Evolutionary conservation across 768 basidiomycete species (phyloP).

Genomic region (Pleurotus tuber-regium): DNA sequence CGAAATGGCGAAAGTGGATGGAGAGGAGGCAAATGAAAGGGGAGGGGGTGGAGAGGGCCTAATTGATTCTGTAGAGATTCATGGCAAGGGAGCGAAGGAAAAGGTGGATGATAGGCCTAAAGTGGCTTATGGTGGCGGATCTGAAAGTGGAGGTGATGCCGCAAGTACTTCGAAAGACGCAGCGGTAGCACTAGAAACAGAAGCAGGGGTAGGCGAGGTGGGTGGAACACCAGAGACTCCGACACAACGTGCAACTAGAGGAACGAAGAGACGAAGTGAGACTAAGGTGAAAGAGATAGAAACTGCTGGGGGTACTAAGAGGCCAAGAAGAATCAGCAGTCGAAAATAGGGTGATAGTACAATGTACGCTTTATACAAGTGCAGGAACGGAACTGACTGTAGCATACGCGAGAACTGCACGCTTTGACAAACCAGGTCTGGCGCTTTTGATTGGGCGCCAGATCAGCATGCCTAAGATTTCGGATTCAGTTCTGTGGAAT

Average conservation of each 20-base stretch:
- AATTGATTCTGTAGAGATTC: not conserved
- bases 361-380: no score
- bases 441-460: no score
- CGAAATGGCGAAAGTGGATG: not conserved
- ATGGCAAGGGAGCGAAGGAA: no score
- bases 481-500: no score
- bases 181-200: not conserved
- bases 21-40: not conserved
- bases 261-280: slow-evolving; percentile 1
- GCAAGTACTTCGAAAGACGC: not conserved
- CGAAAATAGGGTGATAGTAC: not conserved
- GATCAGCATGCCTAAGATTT: no score
- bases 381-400: no score
- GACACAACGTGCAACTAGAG: not conserved
- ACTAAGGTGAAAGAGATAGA: not conserved
- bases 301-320: not conserved
- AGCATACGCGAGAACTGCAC: no score
- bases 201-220: not conserved
- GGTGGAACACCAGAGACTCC: not conserved
- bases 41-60: not conserved
- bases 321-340: not conserved
- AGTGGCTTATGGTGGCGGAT: not conserved
- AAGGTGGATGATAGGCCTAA: not conserved
- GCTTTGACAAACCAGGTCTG: no score
- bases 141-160: no score